phyloP scores from a whole-genome alignment of 441 rosid genomes.

The Populus hybrid region DNA sequence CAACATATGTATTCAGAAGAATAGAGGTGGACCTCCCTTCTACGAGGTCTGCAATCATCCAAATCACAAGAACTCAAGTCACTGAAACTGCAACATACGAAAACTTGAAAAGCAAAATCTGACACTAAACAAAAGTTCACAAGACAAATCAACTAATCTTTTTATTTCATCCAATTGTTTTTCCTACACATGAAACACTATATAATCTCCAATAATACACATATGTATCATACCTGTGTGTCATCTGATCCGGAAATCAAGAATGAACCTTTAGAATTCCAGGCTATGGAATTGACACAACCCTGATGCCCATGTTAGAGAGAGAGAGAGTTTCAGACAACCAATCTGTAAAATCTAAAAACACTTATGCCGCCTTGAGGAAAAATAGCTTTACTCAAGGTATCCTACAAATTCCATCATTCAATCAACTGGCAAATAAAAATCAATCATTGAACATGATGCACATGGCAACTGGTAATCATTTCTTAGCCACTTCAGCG shows the following conservation, averaged over 20 bases:
- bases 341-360: neutral
- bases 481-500: no score
- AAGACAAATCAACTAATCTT: neutral
- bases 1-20: neutral
- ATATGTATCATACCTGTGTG: constrained; percentile 45
- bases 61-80: neutral
- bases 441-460: neutral
- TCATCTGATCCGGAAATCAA: constrained; percentile 98
- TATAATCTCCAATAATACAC: neutral
- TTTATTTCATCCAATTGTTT: neutral
- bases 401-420: neutral
- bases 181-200: neutral
- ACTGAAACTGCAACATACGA: neutral
- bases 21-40: neutral
- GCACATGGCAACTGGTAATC: no score
- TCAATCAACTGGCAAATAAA: neutral
- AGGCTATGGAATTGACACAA: constrained; percentile 33
- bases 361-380: neutral
- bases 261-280: constrained; percentile 89
- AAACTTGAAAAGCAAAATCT: neutral
- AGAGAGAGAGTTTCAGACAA: constrained; percentile 2
- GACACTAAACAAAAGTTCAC: neutral
- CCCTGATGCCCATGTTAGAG: constrained; percentile 82
- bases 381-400: neutral
- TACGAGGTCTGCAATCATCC: neutral